These are phyloP conservation scores for Coriolopsis trogii DNA, from an alignment of 1,284 basidiomycete genomes.

Conservation along the genomic window DNA sequence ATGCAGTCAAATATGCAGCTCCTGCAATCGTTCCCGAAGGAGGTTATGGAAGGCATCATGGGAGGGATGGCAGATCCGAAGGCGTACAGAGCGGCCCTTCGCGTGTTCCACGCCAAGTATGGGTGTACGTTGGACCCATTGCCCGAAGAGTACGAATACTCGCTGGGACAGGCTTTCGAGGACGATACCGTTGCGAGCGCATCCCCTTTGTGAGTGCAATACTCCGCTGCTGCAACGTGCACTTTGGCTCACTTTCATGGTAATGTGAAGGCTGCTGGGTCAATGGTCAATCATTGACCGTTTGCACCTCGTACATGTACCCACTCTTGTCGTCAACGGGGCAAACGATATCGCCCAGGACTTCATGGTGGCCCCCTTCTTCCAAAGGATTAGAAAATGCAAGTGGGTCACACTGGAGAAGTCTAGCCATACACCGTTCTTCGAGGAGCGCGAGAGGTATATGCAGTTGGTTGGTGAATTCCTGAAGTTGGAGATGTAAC, in stretches of 20 bases:
- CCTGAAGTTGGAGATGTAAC: slow-evolving; percentile 3
- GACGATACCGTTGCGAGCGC: slow-evolving; percentile 24
- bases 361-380: slow-evolving; percentile 27
- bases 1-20: slow-evolving; percentile 19
- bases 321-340: slow-evolving; percentile 34
- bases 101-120: slow-evolving; percentile 24
- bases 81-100: slow-evolving; percentile 28
- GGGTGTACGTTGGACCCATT: slow-evolving; percentile 27
- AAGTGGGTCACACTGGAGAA: slow-evolving; percentile 31
- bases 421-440: slow-evolving; percentile 32
- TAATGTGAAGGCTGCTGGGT: slow-evolving; percentile 23
- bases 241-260: not conserved
- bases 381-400: slow-evolving; percentile 23
- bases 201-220: slow-evolving; percentile 19
- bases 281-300: slow-evolving; percentile 32
- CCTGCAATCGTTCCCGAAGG: slow-evolving; percentile 24
- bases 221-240: not conserved
- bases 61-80: slow-evolving; percentile 27
- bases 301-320: slow-evolving; percentile 27
- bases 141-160: slow-evolving; percentile 25
- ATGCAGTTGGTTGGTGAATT: slow-evolving; percentile 24
- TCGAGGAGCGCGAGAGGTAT: slow-evolving; percentile 29
- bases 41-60: slow-evolving; percentile 27
- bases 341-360: slow-evolving; percentile 30
- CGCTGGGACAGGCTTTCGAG: slow-evolving; percentile 17